Percentiles rank a stretch among this genome's conserved stretches.
Evolutionary conservation across 768 basidiomycete species (phyloP).

Genomic region (Trametes coccinea): DNA sequence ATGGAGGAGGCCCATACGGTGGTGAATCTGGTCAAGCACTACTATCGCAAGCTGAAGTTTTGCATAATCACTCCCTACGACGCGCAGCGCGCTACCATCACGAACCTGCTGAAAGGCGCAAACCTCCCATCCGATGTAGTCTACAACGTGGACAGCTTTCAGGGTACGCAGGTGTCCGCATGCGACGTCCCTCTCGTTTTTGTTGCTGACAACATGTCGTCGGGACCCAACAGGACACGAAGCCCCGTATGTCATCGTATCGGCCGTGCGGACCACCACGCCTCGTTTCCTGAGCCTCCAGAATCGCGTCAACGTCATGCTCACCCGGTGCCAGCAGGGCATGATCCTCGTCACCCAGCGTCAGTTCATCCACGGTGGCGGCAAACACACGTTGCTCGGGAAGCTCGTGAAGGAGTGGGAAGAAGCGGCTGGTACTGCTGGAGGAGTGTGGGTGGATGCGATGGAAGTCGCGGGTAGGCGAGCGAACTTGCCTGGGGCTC

Average conservation of each 20-base stretch:
- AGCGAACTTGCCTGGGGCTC: conserved; percentile 3
- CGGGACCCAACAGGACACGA: conserved; percentile 46
- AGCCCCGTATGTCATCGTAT: conserved; percentile 49
- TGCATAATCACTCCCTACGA: conserved; percentile 58
- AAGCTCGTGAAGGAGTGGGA: conserved; percentile 34
- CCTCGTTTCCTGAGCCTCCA: conserved; percentile 48
- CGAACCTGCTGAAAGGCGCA: conserved; percentile 35
- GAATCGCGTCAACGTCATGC: conserved; percentile 54
- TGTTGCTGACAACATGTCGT: not conserved
- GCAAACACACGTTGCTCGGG: conserved; percentile 44
- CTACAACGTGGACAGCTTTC: conserved; percentile 58
- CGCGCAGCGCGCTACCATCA: conserved; percentile 48
- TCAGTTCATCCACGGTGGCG: conserved; percentile 36
- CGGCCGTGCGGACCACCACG: conserved; percentile 45
- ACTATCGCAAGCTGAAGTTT: conserved; percentile 41
- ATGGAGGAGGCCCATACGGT: conserved; percentile 41
- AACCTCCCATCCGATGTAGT: conserved; percentile 43
- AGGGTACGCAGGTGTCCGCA: conserved; percentile 36
- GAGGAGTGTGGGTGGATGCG: conserved; percentile 4
- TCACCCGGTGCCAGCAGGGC: conserved; percentile 45
- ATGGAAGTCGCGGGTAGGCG: conserved; percentile 4
- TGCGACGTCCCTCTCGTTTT: not conserved
- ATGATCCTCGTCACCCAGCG: conserved; percentile 50
- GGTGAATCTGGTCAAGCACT: conserved; percentile 43
- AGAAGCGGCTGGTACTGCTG: conserved; percentile 10